Evolutionary conservation across 179 eudicot species (phyloP).

Genomic region (Heliamphora pulchella): DNA sequence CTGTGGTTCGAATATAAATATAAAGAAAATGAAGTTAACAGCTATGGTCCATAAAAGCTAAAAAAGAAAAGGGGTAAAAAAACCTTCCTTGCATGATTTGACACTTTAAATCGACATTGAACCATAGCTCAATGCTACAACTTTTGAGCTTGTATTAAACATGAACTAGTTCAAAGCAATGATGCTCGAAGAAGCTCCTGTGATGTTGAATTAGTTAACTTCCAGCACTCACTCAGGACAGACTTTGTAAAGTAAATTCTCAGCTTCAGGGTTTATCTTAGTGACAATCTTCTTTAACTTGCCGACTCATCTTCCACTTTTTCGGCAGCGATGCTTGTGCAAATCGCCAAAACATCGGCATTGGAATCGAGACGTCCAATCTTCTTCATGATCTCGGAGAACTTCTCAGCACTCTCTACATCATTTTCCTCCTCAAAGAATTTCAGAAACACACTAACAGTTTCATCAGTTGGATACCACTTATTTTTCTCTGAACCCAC

Average conservation of each 20-base stretch:
- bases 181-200: not conserved
- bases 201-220: not conserved
- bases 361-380: conserved; percentile 25
- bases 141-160: not conserved
- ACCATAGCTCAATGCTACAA: not conserved
- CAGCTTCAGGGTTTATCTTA: conserved; percentile 4
- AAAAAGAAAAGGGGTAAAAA: not conserved
- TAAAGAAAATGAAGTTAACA: no score
- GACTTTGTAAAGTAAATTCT: not conserved
- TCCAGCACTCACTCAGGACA: conserved; percentile 3
- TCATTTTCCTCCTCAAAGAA: conserved; percentile 33
- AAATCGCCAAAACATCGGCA: not conserved
- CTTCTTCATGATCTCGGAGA: conserved; percentile 37
- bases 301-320: not conserved
- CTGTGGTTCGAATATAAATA: no score
- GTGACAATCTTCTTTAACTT: not conserved
- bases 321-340: not conserved
- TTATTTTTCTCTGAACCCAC: conserved; percentile 9
- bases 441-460: conserved; percentile 27
- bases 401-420: conserved; percentile 22
- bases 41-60: not conserved
- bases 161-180: not conserved
- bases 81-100: not conserved
- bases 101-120: not conserved
- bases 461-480: conserved; percentile 38